phyloP scores from a whole-genome alignment of 257 asterid species.

The Capsicum baccatum region DNA sequence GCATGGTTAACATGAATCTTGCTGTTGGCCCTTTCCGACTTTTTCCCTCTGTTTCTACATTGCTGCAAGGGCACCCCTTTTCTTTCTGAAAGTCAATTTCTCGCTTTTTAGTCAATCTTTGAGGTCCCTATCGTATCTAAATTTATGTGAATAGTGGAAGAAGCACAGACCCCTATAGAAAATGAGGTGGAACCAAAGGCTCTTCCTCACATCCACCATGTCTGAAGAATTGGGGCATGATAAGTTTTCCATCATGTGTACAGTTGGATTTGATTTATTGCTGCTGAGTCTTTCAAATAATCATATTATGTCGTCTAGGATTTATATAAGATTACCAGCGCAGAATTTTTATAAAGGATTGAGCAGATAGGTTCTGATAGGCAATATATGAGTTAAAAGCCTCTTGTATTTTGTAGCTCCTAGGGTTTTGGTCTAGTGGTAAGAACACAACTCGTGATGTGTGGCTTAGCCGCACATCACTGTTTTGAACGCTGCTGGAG shows the following conservation, averaged over 20 bases:
- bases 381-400: slow-evolving; percentile 5
- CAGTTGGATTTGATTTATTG: background rate
- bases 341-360: background rate
- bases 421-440: background rate
- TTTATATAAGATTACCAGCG: slow-evolving; percentile 4
- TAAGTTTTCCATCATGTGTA: background rate
- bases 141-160: slow-evolving; percentile 4
- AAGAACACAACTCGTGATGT: background rate
- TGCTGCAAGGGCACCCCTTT: background rate
- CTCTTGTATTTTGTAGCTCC: background rate
- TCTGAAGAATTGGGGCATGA: background rate
- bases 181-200: background rate
- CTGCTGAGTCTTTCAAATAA: background rate
- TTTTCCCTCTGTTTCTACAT: background rate
- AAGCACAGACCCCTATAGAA: slow-evolving; percentile 8
- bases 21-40: slow-evolving; percentile 2
- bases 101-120: background rate
- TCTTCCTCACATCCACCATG: background rate
- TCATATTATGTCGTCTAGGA: slow-evolving; percentile 24
- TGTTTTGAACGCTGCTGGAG: background rate
- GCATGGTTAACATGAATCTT: background rate
- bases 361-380: slow-evolving; percentile 5
- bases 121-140: background rate
- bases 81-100: slow-evolving; percentile 4
- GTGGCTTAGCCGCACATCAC: background rate